Conservation (phyloP, 2,329 filamentous ascomycete species). For the Huntiella bhutanensis region DNA sequence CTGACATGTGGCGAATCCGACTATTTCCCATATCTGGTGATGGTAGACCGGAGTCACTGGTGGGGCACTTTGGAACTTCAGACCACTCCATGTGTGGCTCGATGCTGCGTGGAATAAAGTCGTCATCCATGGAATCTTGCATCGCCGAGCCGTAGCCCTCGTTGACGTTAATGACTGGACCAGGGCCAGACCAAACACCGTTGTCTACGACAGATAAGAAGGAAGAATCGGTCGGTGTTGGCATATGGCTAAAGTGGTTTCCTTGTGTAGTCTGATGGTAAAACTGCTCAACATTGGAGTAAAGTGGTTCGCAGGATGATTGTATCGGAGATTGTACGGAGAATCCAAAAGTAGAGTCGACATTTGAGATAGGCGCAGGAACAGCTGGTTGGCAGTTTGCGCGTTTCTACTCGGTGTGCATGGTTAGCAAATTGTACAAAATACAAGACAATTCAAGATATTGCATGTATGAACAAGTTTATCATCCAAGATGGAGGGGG, state of each 20-base stretch:
- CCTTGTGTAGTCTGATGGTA: background rate
- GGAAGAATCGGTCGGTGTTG: constrained; percentile 39
- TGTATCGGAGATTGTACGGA: constrained; percentile 20
- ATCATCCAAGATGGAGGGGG: background rate
- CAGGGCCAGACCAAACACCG: constrained; percentile 25
- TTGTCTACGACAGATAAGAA: constrained; percentile 33
- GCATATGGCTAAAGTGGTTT: constrained; percentile 27
- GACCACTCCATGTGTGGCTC: constrained; percentile 29
- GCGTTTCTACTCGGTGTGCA: constrained; percentile 6
- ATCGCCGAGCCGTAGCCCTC: background rate
- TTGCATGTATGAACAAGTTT: background rate
- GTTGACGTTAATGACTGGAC: constrained; percentile 13
- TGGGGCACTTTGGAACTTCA: constrained; percentile 22
- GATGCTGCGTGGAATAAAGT: constrained; percentile 30
- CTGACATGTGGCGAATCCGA: constrained; percentile 18
- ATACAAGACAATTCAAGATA: background rate
- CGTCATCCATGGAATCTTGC: constrained; percentile 15
- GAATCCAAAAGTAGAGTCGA: constrained; percentile 4
- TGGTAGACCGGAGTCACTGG: constrained; percentile 19
- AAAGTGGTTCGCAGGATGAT: constrained; percentile 25
- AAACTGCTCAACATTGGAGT: constrained; percentile 13
- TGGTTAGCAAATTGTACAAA: no score
- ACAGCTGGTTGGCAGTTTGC: constrained; percentile 8
- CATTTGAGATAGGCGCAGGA: background rate
- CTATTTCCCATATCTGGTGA: constrained; percentile 19